A percentile compares a stretch with the other conserved stretches of the same genome.
phyloP scores from a whole-genome alignment of 2,329 filamentous ascomycete species.

The Dendryphion nanum region DNA sequence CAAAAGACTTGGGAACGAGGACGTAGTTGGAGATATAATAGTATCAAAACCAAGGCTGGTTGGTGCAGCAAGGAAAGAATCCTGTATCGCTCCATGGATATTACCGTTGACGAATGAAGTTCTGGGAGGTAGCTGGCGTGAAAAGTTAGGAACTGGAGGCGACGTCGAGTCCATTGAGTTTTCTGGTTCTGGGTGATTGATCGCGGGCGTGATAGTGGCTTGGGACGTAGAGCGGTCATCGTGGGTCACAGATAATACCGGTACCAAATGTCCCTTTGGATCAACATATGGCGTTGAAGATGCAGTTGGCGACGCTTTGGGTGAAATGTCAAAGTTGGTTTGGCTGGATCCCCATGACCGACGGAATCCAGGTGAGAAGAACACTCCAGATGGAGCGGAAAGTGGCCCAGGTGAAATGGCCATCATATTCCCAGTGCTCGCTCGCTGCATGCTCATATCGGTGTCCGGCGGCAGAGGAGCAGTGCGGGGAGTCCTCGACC shows the following conservation, averaged over 20 bases:
- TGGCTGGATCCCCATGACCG: constrained; percentile 42
- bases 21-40: constrained; percentile 22
- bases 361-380: constrained; percentile 36
- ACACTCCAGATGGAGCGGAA: constrained; percentile 37
- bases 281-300: constrained; percentile 34
- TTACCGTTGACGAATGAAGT: neutral
- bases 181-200: no score
- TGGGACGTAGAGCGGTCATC: constrained; percentile 13
- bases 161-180: no score
- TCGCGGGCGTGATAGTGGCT: neutral
- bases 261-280: constrained; percentile 36
- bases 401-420: constrained; percentile 43
- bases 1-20: constrained; percentile 26
- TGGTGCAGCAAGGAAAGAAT: constrained; percentile 1
- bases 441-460: constrained; percentile 47
- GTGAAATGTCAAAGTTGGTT: constrained; percentile 31
- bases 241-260: constrained; percentile 34
- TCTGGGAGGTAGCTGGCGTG: constrained; percentile 36
- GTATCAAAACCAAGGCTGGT: neutral
- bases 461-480: constrained; percentile 45
- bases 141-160: constrained; percentile 35
- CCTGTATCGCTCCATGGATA: constrained; percentile 10
- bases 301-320: constrained; percentile 26
- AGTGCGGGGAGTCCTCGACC: constrained; percentile 36
- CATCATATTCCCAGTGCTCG: constrained; percentile 42